Evolutionary conservation across 208 protist genomes (phyloP).

Genomic region (Novymonas esmeraldas): DNA sequence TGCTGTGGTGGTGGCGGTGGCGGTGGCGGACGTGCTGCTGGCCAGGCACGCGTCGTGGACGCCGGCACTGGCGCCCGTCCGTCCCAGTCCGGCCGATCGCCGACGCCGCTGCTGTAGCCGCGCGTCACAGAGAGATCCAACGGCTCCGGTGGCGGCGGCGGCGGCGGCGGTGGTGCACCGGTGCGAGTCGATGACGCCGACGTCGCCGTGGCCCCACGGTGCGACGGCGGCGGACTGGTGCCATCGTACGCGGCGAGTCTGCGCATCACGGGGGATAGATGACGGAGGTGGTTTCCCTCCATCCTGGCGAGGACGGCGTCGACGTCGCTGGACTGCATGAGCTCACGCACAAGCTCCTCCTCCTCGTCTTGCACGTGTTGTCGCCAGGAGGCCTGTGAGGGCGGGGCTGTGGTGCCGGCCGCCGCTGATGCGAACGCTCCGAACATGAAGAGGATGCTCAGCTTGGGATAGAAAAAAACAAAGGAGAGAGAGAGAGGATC

Average conservation of each 20-base stretch:
- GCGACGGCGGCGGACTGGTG: not conserved
- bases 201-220: not conserved
- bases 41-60: not conserved
- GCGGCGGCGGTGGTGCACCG: slow-evolving; percentile 2
- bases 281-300: slow-evolving; percentile 57
- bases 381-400: slow-evolving; percentile 24
- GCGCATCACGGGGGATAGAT: slow-evolving; percentile 39
- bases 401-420: not conserved
- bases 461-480: no score
- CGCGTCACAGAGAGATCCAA: not conserved
- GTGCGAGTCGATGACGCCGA: slow-evolving; percentile 1
- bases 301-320: slow-evolving; percentile 72
- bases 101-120: not conserved
- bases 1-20: slow-evolving; percentile 18
- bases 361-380: slow-evolving; percentile 43
- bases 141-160: slow-evolving; percentile 18
- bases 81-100: not conserved
- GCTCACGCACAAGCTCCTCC: slow-evolving; percentile 75
- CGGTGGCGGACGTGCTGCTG: slow-evolving; percentile 8
- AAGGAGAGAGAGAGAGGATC: not conserved
- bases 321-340: slow-evolving; percentile 68
- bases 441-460: no score
- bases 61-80: not conserved
- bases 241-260: slow-evolving; percentile 41
- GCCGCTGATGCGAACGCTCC: no score